Base-by-base conservation (phyloP, 2,329 filamentous ascomycete genomes). In the Pseudogymnoascus sp. region DNA sequence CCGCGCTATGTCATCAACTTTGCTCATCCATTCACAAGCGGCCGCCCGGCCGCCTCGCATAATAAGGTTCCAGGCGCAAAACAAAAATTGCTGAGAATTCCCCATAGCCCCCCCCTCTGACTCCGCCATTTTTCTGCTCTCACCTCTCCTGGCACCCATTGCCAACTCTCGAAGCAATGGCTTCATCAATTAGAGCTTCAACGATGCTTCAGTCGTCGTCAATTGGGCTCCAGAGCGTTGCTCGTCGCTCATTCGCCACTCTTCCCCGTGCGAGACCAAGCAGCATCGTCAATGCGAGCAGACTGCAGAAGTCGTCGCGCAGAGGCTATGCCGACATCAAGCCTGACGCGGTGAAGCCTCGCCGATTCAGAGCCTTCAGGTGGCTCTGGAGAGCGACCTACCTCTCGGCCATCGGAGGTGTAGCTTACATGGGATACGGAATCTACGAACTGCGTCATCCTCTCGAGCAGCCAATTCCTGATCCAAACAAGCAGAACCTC, bases 401-500 rank as follows among this genome's bases (percentile, higher is more conserved):
- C 73, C 76, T 97, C 66, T 88, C 89, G 61, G 75, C 85, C 64
- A 74, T 94, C 65, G 89, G 82, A 65, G 81, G 86, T 63, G 72
- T 89, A 41, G 90, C 79, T 66, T 92, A 87, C 72, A 78, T 92
- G 63, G 84, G 82, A 69, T 97, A 94, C 75, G 84, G 84, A 72
- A 88, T 97, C 77, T 97, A 92, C 76, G 79, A 87, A 59, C 85
- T 90, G 73, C 86, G 90, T 70, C 84, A 96, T 75, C 93, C 93
- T 8, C 81, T 82, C 41, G 88, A 92, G 60, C 94, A 97, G 79
- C 78, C 82, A 63, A 79, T 84, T 65, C 86, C 89, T 15, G 91
- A 97, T 75, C 89, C 92, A 61, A 81, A 73, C 70, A 99, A 97
- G 88, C 99, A 99, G 84, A 99, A 92, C 9, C 82, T 99, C 62